Conservation (phyloP, 164 flowering plant species). For the Liriodendron chinense region DNA sequence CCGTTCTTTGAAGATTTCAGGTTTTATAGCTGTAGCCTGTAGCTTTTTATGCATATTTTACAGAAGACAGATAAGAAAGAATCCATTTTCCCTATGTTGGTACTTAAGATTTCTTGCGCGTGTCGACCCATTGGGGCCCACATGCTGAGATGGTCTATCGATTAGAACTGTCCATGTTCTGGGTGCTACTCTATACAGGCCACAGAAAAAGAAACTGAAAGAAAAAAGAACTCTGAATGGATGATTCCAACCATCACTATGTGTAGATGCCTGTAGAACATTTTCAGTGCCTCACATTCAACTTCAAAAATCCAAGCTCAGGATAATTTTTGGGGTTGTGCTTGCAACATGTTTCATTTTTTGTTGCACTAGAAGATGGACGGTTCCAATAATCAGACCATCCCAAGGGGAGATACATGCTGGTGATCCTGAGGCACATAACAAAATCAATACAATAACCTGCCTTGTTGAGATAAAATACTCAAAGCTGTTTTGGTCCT, state of each 20-base stretch:
- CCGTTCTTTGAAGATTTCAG: background rate
- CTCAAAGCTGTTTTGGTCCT: too few relatives aligned
- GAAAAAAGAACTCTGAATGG: background rate
- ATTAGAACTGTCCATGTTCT: background rate
- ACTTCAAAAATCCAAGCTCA: background rate
- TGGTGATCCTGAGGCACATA: too few relatives aligned
- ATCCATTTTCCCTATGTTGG: background rate
- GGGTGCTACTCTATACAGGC: background rate
- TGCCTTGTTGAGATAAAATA: too few relatives aligned
- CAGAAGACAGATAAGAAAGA: background rate
- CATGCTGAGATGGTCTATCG: background rate
- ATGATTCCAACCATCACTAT: background rate
- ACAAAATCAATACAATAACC: too few relatives aligned
- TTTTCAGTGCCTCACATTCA: background rate
- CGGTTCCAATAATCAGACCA: too few relatives aligned
- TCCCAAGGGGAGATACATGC: too few relatives aligned
- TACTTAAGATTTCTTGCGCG: background rate
- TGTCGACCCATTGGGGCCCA: background rate
- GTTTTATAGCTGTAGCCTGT: background rate
- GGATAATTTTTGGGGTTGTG: background rate
- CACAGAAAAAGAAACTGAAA: background rate
- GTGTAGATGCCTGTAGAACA: background rate
- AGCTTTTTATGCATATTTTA: background rate
- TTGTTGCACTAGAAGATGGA: too few relatives aligned
- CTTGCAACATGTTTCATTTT: too few relatives aligned